Conservation (phyloP, 306 rosid genomes). For the Sicyos edulis region DNA sequence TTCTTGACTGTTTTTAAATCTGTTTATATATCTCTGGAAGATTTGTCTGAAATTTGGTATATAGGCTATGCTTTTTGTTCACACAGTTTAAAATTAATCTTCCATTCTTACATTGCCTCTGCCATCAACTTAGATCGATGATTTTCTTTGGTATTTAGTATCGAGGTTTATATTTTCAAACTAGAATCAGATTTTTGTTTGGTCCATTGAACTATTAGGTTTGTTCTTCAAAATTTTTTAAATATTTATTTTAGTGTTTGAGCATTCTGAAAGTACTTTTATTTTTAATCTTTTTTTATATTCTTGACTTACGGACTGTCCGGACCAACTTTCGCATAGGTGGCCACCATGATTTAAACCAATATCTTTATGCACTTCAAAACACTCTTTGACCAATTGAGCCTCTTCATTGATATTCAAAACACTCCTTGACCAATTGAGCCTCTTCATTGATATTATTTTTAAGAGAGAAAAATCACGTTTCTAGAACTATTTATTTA, state of each 20-base stretch:
- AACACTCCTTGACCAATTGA: no score
- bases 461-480: no score
- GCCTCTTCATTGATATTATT: no score
- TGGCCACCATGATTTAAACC: no score
- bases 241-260: background rate
- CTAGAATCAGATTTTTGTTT: background rate
- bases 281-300: no score
- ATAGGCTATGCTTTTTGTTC: background rate
- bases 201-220: background rate
- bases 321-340: no score
- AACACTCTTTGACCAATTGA: no score
- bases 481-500: no score
- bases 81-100: background rate
- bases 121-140: background rate
- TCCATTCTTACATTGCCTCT: background rate
- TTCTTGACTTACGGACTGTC: no score
- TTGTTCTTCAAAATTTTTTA: background rate
- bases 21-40: slow-evolving; percentile 15
- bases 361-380: no score
- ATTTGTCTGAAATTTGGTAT: slow-evolving; percentile 9
- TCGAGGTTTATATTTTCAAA: background rate
- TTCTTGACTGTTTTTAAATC: background rate
- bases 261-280: no score
- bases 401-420: no score
- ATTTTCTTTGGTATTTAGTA: background rate